Evolutionary conservation across 768 basidiomycete species (phyloP).

Genomic region (Termitomyces sp.): DNA sequence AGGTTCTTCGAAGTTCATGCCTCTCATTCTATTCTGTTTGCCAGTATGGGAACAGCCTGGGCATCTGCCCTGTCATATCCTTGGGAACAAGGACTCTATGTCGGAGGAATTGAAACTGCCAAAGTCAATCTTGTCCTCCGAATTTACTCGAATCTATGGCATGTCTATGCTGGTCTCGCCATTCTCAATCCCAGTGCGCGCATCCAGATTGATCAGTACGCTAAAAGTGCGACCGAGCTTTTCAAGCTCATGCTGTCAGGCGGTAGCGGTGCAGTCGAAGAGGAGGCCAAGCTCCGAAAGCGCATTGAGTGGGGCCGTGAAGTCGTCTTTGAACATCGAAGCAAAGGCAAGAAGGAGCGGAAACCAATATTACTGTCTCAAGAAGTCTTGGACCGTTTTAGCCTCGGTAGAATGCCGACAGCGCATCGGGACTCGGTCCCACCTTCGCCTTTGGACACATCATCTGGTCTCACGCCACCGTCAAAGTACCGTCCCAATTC

Average conservation of each 20-base stretch:
- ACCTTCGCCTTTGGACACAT: conserved; percentile 32
- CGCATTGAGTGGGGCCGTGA: conserved; percentile 74
- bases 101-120: conserved; percentile 95
- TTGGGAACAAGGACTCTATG: conserved; percentile 94
- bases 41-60: conserved; percentile 99
- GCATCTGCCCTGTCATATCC: conserved; percentile 72
- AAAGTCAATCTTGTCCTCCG: conserved; percentile 97
- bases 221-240: conserved; percentile 78
- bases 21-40: neutral
- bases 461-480: conserved; percentile 44
- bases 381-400: conserved; percentile 85
- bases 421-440: conserved; percentile 8
- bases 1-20: neutral
- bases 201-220: conserved; percentile 88
- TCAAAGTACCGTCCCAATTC: conserved; percentile 64
- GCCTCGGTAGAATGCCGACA: conserved; percentile 50
- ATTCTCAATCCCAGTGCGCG: conserved; percentile 92
- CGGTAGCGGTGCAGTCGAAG: conserved; percentile 32
- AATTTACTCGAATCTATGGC: conserved; percentile 97
- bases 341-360: conserved; percentile 25
- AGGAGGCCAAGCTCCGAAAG: conserved; percentile 48
- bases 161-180: conserved; percentile 98
- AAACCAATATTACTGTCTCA: conserved; percentile 81
- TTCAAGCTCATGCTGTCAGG: conserved; percentile 93
- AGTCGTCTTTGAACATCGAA: conserved; percentile 63